Evolutionary conservation across 495 filamentous ascomycete species (phyloP).

Genomic region (Penicillium cataractarum): DNA sequence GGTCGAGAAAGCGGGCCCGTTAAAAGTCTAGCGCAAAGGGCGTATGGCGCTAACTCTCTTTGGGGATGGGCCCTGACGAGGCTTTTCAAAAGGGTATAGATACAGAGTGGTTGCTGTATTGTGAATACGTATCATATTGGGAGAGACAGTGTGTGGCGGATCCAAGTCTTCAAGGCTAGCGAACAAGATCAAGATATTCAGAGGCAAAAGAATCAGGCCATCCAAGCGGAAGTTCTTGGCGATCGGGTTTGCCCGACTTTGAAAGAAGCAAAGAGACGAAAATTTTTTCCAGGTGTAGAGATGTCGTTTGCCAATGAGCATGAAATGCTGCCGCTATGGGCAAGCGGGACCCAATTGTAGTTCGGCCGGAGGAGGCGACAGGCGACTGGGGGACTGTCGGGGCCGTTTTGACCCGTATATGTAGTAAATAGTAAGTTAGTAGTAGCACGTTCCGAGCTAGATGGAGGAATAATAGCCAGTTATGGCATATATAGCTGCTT

Average conservation of each 20-base stretch:
- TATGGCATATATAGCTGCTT: neutral
- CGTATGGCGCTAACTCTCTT: neutral
- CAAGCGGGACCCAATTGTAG: neutral
- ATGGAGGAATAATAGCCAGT: neutral
- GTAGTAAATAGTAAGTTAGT: no score
- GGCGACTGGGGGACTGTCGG: neutral
- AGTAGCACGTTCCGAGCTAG: neutral
- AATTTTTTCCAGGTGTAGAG: neutral
- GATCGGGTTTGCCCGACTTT: neutral
- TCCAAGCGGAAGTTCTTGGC: neutral
- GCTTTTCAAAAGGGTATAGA: neutral
- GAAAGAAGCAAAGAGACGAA: neutral
- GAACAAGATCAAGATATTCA: neutral
- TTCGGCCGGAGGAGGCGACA: neutral
- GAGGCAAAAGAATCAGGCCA: slow-evolving; percentile 7
- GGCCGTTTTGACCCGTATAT: neutral
- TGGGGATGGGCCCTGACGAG: neutral
- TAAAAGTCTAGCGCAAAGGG: neutral
- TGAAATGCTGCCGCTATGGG: neutral
- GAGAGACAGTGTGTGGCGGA: no score
- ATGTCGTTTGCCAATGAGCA: neutral
- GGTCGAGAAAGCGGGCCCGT: neutral
- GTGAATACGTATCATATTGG: neutral
- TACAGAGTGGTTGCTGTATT: neutral
- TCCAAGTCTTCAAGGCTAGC: neutral